These are phyloP conservation scores for Handroanthus guayacan DNA, from an alignment of 257 asterid species.

Conservation along the genomic window DNA sequence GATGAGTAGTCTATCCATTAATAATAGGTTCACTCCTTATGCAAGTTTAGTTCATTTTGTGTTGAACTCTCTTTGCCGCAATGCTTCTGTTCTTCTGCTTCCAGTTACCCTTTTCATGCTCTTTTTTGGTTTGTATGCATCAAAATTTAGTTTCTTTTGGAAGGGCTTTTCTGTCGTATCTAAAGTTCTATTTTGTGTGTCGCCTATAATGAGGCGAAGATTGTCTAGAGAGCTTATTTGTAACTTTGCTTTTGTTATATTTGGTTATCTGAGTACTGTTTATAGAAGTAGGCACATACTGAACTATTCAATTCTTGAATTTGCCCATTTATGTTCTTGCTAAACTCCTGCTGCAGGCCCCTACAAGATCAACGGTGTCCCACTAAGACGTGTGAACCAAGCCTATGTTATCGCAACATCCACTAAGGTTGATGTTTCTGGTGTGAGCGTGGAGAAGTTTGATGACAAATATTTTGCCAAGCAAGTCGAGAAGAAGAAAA, in stretches of 20 bases:
- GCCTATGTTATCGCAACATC: conserved; percentile 71
- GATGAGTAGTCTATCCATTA: too few relatives aligned
- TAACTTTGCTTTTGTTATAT: not conserved
- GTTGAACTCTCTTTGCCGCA: too few relatives aligned
- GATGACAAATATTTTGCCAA: conserved; percentile 72
- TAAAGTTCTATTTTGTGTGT: not conserved
- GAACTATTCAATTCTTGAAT: not conserved
- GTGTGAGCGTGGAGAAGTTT: conserved; percentile 54
- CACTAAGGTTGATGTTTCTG: conserved; percentile 64
- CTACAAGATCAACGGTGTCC: conserved; percentile 73
- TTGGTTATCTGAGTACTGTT: not conserved
- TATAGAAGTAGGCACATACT: not conserved
- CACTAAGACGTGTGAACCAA: conserved; percentile 73
- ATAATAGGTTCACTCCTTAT: not conserved
- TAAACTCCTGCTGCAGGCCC: conserved; percentile 48
- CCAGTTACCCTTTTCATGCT: not conserved
- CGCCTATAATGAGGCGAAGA: not conserved
- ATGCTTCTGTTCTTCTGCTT: not conserved
- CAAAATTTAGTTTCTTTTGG: not conserved
- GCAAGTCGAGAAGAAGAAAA: conserved; percentile 60
- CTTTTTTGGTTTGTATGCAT: not conserved
- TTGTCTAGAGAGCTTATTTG: not conserved
- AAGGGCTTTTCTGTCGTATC: not conserved
- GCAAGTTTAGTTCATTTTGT: not conserved
- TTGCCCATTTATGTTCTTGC: not conserved